These are phyloP conservation scores for Phytophthora multivora DNA, from an alignment of 352 stramenopile genomes.

Conservation along the genomic window DNA sequence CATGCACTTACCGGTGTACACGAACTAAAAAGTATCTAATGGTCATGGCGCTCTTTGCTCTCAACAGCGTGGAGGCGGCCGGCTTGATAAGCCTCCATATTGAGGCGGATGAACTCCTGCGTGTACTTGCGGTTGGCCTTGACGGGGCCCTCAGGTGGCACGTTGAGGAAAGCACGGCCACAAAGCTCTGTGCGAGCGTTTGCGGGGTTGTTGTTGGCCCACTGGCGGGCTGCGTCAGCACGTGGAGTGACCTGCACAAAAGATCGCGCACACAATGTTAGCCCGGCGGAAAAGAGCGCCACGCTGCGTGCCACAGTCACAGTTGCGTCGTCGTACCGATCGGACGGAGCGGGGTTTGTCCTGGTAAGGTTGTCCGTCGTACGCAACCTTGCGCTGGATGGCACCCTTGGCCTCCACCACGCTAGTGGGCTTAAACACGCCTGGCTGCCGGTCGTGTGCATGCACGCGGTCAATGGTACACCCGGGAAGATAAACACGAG, in stretches of 20 bases:
- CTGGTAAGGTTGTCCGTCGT: constrained; percentile 57
- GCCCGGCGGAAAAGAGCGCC: background rate
- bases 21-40: constrained; percentile 12
- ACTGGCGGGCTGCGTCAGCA: constrained; percentile 42
- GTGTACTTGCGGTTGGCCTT: constrained; percentile 69
- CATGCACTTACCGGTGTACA: background rate
- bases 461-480: background rate
- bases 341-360: constrained; percentile 39
- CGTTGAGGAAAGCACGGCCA: constrained; percentile 48
- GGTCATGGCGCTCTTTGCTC: background rate
- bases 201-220: constrained; percentile 55
- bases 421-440: constrained; percentile 55
- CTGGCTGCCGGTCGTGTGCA: constrained; percentile 23
- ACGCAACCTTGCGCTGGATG: constrained; percentile 60
- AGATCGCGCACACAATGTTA: constrained; percentile 16
- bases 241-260: constrained; percentile 22
- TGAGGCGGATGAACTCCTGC: constrained; percentile 63
- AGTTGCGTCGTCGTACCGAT: constrained; percentile 37
- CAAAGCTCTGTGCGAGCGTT: constrained; percentile 50
- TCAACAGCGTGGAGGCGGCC: constrained; percentile 25
- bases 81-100: constrained; percentile 50
- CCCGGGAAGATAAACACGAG: background rate
- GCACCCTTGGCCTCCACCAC: constrained; percentile 53
- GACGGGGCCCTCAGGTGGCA: constrained; percentile 52
- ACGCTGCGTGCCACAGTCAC: background rate